A percentile compares a stretch with the other conserved stretches of the same genome.
Conservation (phyloP, 192 early-diverging fungal species). For the Entrophospora sp. region DNA sequence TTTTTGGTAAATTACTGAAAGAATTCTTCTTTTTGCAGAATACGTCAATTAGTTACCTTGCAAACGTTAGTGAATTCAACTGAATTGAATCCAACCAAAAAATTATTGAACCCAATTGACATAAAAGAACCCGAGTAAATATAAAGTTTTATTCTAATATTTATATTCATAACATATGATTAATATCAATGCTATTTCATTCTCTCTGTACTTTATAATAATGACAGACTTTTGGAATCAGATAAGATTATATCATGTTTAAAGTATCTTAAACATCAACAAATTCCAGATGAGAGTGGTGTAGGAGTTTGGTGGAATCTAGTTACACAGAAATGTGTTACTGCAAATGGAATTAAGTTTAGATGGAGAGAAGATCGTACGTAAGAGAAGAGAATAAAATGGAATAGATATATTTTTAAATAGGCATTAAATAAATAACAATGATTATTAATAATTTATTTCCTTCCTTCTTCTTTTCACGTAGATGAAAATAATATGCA, state of each 20-base stretch:
- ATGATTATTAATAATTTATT: not conserved
- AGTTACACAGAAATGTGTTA: constrained; percentile 1
- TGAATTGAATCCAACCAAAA: not conserved
- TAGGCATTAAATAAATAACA: not conserved
- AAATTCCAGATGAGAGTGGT: constrained; percentile 5
- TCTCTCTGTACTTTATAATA: not conserved
- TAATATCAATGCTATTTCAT: not conserved
- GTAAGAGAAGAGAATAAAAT: too few relatives aligned
- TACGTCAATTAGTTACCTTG: constrained; percentile 1
- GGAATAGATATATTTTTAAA: too few relatives aligned
- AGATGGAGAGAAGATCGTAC: not conserved
- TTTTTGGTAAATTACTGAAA: not conserved
- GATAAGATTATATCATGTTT: not conserved
- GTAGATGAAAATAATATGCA: not conserved
- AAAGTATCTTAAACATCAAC: not conserved
- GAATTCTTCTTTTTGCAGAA: not conserved
- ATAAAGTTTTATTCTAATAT: not conserved
- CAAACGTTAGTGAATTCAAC: constrained; percentile 4
- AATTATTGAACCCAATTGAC: not conserved
- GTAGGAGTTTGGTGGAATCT: constrained; percentile 2
- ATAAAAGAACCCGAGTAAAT: not conserved
- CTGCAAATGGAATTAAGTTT: not conserved
- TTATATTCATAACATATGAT: not conserved
- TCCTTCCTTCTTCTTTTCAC: not conserved
- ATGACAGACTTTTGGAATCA: not conserved